Percentiles rank a stretch among this genome's conserved stretches.
Conservation (phyloP, 1,284 basidiomycete genomes). For the Bjerkandera adusta region DNA sequence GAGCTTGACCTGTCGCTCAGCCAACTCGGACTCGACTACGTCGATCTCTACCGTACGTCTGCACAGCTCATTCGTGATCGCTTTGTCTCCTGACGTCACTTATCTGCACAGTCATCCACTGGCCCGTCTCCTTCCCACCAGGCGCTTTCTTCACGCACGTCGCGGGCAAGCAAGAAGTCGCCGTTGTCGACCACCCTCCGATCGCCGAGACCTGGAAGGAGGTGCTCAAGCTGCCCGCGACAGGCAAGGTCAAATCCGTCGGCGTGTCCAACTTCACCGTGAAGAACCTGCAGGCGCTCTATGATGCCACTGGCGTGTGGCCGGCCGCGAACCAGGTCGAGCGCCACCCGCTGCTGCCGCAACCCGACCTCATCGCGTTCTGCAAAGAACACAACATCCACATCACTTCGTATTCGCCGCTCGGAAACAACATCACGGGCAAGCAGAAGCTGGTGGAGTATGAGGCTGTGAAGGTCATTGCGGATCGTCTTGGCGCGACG, state of each 20-base stretch:
- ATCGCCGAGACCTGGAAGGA: slow-evolving; percentile 84
- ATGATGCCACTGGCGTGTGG: slow-evolving; percentile 71
- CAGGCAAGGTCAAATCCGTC: slow-evolving; percentile 54
- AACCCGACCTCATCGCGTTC: slow-evolving; percentile 67
- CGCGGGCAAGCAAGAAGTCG: slow-evolving; percentile 41
- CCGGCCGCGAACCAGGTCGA: slow-evolving; percentile 86
- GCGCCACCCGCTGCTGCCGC: slow-evolving; percentile 76
- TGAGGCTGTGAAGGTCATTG: slow-evolving; percentile 59
- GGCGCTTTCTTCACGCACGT: slow-evolving; percentile 61
- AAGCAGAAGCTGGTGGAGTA: slow-evolving; percentile 63
- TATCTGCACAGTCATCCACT: slow-evolving; percentile 72
- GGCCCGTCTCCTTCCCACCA: slow-evolving; percentile 78
- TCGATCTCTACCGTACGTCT: slow-evolving; percentile 65
- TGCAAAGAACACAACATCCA: slow-evolving; percentile 75
- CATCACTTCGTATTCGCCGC: slow-evolving; percentile 82
- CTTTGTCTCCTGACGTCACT: neutral
- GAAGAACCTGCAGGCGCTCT: slow-evolving; percentile 66
- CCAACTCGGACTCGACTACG: slow-evolving; percentile 70
- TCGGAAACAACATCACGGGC: slow-evolving; percentile 73
- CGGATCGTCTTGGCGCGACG: slow-evolving; percentile 37
- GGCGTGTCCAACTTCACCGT: slow-evolving; percentile 85
- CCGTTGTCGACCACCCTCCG: slow-evolving; percentile 59
- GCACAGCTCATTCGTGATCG: neutral
- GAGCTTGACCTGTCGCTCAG: slow-evolving; percentile 75
- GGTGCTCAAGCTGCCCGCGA: slow-evolving; percentile 58